phyloP scores from a whole-genome alignment of 1,139 yeast genomes.

The Zygotorulaspora mrakii region DNA sequence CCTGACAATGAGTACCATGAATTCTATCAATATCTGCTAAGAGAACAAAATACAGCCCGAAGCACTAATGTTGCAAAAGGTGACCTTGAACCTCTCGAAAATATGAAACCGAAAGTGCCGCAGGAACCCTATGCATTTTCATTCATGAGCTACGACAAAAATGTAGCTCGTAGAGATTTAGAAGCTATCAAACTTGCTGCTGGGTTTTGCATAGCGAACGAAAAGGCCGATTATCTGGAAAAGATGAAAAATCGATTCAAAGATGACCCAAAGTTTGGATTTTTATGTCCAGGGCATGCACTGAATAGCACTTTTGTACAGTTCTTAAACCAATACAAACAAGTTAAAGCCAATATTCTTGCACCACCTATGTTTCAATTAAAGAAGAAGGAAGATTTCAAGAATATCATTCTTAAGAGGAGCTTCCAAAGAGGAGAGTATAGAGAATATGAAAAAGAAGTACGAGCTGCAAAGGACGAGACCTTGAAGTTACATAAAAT shows the following conservation, averaged over 20 bases:
- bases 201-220: slow-evolving; percentile 49
- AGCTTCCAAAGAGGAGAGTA: slow-evolving; percentile 60
- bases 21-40: slow-evolving; percentile 49
- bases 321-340: slow-evolving; percentile 56
- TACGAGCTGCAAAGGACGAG: slow-evolving; percentile 36
- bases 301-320: slow-evolving; percentile 50
- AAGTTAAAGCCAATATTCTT: slow-evolving; percentile 19
- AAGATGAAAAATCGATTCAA: slow-evolving; percentile 42
- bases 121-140: slow-evolving; percentile 41
- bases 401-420: slow-evolving; percentile 42
- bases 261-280: slow-evolving; percentile 59
- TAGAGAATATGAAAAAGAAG: slow-evolving; percentile 41
- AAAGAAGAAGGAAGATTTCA: slow-evolving; percentile 32
- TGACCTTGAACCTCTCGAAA: slow-evolving; percentile 1
- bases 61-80: not conserved
- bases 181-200: slow-evolving; percentile 74
- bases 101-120: slow-evolving; percentile 19
- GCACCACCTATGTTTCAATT: slow-evolving; percentile 25
- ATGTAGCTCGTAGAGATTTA: slow-evolving; percentile 60
- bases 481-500: slow-evolving; percentile 42
- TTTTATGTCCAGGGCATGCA: slow-evolving; percentile 59
- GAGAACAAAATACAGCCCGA: not conserved
- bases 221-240: slow-evolving; percentile 47
- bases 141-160: slow-evolving; percentile 50
- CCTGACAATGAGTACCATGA: slow-evolving; percentile 52